These are phyloP conservation scores for Pseudogymnoascus sp. DNA, from an alignment of 2,329 filamentous ascomycete species.

Conservation along the genomic window DNA sequence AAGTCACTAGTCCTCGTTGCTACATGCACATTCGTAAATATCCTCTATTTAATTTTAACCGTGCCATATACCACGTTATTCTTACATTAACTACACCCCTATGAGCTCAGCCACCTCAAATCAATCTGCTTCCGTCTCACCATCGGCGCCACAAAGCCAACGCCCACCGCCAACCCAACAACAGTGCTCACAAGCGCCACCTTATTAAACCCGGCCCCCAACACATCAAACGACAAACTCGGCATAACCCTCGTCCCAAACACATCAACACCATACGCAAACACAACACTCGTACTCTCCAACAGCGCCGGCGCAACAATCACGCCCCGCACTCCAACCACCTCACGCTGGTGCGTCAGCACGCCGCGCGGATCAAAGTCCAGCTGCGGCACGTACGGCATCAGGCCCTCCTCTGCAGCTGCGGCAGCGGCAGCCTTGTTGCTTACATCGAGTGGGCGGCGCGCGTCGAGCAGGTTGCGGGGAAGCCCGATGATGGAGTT, in stretches of 20 bases:
- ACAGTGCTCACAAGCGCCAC: conserved; percentile 77
- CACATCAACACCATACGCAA: conserved; percentile 81
- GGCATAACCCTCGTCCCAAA: conserved; percentile 84
- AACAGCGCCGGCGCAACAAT: conserved; percentile 70
- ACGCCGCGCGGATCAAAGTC: conserved; percentile 77
- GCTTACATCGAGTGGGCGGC: conserved; percentile 55
- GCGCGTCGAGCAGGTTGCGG: conserved; percentile 70
- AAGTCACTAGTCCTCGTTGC: background rate
- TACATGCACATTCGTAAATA: background rate
- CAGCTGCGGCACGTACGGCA: conserved; percentile 65
- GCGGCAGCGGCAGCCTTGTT: conserved; percentile 72
- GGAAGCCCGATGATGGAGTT: conserved; percentile 74
- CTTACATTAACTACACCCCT: conserved; percentile 8
- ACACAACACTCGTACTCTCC: conserved; percentile 85
- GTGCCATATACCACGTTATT: background rate
- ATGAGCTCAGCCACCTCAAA: conserved; percentile 44
- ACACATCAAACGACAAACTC: conserved; percentile 81
- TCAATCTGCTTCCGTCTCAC: conserved; percentile 69
- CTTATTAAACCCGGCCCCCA: conserved; percentile 93
- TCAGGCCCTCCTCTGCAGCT: conserved; percentile 77
- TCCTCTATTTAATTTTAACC: conserved; percentile 8
- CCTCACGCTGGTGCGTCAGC: conserved; percentile 73
- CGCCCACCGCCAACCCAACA: conserved; percentile 66
- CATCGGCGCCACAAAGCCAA: conserved; percentile 73
- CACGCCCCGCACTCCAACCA: conserved; percentile 66